Base-by-base conservation (phyloP, 2,329 filamentous ascomycete species). In the Davidsoniella eucalypti region DNA sequence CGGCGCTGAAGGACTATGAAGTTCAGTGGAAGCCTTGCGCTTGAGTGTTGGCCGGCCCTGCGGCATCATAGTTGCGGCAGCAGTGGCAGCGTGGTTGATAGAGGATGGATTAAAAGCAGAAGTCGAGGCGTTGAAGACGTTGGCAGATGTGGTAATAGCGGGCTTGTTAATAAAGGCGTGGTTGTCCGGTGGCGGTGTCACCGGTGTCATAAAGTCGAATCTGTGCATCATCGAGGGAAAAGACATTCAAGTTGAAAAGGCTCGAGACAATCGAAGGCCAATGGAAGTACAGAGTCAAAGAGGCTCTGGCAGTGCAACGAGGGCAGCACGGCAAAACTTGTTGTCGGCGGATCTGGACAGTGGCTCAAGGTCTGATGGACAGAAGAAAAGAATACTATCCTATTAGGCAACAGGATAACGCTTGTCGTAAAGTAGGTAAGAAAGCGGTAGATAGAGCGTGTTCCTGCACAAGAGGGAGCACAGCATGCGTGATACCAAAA, bases 151-250 rank as follows among this genome's bases (percentile, higher is more conserved):
- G 10, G 16, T 25, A 9, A 16, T 45, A 17, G 21, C 10, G 9
- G 41, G 44, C 18, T 52, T 54, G 23, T 50, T 48, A 21, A 42
- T 40, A 39, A 68, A 66, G 4, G 60, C 57, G 37, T 61, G 60
- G 49, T 64, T 60, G 36, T 67, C 65, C 33, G 65, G 65, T 5
- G 65, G 64, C 46, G 65, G 65, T 5, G 65, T 66, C 43, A 66
- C 61, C 38, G 65, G 65, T 12, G 62, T 59, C 25, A 65, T 60
- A 49, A 61, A 52, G 49, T 61, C 46, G 16, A 45, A 36, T 40
- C 33, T 44, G 18, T 47, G 46, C 51, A 52, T 61, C 51, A 61
- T 49, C 9, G 48, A 42, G 17, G 53, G 45, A 38, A 54, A 21
- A 44, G 47, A 33, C 29, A 33, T 10, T 12, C 8, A 33, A 12